Conservation (phyloP, 176 grass and related monocot genomes). For the Raddia distichophylla region DNA sequence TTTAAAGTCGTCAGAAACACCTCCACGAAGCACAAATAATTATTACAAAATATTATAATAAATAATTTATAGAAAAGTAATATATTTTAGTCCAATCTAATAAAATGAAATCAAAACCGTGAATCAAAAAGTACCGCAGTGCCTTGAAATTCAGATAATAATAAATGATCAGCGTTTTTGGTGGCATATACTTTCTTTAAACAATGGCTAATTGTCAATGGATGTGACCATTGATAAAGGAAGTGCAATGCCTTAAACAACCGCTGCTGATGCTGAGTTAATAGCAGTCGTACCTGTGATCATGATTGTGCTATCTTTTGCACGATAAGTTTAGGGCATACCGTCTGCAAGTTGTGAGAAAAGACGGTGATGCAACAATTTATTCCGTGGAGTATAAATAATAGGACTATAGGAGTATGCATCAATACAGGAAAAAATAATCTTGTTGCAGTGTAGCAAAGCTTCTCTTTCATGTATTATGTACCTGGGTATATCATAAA, state of each 20-base stretch:
- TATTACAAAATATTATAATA: no score
- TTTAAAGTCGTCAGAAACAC: no score
- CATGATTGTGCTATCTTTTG: constrained; percentile 34
- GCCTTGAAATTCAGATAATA: not conserved
- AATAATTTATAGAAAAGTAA: no score
- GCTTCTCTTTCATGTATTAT: not conserved
- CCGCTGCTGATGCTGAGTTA: not conserved
- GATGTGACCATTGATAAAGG: constrained; percentile 31
- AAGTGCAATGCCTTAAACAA: constrained; percentile 13
- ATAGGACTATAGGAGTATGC: not conserved
- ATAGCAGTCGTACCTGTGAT: constrained; percentile 25
- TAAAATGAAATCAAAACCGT: no score
- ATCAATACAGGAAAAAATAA: not conserved
- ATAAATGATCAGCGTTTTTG: constrained; percentile 22
- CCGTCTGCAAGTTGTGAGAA: not conserved
- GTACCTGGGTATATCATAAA: not conserved
- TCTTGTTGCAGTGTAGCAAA: not conserved
- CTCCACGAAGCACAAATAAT: no score
- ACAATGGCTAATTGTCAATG: not conserved
- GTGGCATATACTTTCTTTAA: not conserved
- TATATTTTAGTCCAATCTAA: no score
- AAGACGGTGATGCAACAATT: not conserved
- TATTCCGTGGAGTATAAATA: not conserved
- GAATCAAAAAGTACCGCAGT: no score
- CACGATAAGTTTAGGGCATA: not conserved